Evolutionary conservation across 2,329 filamentous ascomycete species (phyloP), one percentile per base, ranked within the genome.

Genomic region (Scortechinia acanthostroma): DNA sequence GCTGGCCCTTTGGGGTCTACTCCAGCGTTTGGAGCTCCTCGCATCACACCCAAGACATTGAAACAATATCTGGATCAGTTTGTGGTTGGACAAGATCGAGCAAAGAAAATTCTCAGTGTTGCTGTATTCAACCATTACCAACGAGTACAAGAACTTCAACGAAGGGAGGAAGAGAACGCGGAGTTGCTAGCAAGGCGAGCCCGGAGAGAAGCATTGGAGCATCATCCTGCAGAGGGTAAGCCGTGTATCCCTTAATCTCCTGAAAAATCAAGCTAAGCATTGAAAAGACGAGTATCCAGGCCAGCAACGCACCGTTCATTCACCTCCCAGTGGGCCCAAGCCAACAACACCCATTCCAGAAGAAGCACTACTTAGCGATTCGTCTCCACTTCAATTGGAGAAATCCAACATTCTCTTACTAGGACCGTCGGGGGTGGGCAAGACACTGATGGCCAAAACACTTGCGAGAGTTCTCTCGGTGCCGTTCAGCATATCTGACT

Each of bases 71-170:
- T 86, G 33, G 81, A 86, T 55, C 74, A 80, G 53, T 86, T 80
- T 56, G 81, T 86, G 2, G 80, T 86, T 10, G 81, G 80, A 22
- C 81, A 86, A 56, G 78, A 83, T 49, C 69, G 79, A 45, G 77
- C 81, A 15, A 77, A 86, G 64, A 79, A 80, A 51, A 74, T 82
- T 3, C 61, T 86, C 43, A 81, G 79, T 50, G 77, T 81, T 2
- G 79, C 81, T 2, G 78, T 86, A 4, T 84, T 82, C 58, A 83
- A 85, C 53, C 81, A 86, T 55, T 83, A 85, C 52, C 76, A 83
- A 57, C 69, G 81, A 37, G 74, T 83, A 53, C 77, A 80, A 54
- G 80, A 85, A 60, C 57, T 83, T 25, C 71, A 80, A 54, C 63
- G 80, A 43, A 72, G 74, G 42, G 72, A 81, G 49, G 76, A 81